Percentiles rank a stretch among this genome's conserved stretches.
Evolutionary conservation across 371 early-diverging fungal species (phyloP).

Genomic region (Haplosporangium sp.): DNA sequence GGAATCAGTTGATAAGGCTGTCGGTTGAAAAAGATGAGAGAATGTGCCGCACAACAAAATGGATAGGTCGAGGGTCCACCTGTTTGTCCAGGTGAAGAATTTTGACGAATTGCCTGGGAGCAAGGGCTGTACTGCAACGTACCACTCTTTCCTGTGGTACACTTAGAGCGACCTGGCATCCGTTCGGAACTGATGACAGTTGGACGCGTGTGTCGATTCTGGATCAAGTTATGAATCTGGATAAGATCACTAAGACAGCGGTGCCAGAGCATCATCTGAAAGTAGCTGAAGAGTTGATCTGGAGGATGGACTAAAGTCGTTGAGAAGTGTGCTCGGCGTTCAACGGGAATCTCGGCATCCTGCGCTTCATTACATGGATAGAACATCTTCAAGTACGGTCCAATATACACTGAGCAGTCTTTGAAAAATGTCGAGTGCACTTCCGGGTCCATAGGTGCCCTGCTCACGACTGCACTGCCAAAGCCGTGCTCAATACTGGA

Average conservation of each 20-base stretch:
- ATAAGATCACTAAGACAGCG: conserved; percentile 24
- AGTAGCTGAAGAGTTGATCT: conserved; percentile 6
- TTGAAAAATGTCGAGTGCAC: background rate
- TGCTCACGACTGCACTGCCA: background rate
- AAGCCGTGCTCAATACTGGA: conserved; percentile 16
- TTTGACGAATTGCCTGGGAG: background rate
- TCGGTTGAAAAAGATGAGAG: background rate
- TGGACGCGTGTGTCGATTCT: conserved; percentile 3
- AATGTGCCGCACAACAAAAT: conserved; percentile 11
- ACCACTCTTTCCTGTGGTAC: no score
- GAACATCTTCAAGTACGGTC: conserved; percentile 9
- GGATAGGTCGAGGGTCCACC: background rate
- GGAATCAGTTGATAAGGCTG: background rate
- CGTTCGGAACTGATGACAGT: background rate
- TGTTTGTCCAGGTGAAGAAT: background rate
- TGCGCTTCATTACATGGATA: background rate
- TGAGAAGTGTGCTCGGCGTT: background rate
- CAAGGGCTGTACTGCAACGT: background rate
- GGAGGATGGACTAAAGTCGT: conserved; percentile 10
- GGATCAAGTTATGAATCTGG: conserved; percentile 17
- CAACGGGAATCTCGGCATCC: background rate
- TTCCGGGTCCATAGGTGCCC: background rate
- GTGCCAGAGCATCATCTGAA: conserved; percentile 30
- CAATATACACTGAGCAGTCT: conserved; percentile 8
- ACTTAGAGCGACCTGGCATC: background rate